A percentile compares a stretch with the other conserved stretches of the same genome.
Conservation (phyloP, 305 asterid species). For the Solanum aculeatissimum region DNA sequence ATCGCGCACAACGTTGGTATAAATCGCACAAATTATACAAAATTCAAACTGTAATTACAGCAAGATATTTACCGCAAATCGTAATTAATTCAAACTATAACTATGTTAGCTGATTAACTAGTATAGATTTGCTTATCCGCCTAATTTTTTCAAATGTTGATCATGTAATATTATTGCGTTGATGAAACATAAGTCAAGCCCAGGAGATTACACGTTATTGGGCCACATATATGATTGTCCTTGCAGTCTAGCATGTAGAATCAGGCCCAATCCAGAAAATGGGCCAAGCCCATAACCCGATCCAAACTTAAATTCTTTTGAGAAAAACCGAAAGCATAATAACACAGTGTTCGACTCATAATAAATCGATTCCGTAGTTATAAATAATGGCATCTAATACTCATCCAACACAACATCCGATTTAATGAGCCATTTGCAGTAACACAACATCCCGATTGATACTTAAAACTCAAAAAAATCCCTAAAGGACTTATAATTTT, state of each 20-base stretch:
- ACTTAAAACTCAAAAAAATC: not conserved
- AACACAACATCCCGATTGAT: not conserved
- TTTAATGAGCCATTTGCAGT: too few species aligned
- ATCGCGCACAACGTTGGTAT: too few species aligned
- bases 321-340: not conserved
- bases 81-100: too few species aligned
- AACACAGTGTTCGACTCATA: not conserved
- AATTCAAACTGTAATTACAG: too few species aligned
- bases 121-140: too few species aligned
- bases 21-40: too few species aligned
- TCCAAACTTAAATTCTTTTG: not conserved
- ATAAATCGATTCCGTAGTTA: not conserved
- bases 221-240: not conserved
- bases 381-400: not conserved
- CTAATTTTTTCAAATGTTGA: too few species aligned
- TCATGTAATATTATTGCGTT: not conserved
- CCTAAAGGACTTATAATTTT: not conserved
- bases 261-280: not conserved
- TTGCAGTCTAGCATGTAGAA: not conserved
- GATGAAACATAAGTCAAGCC: not conserved
- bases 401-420: not conserved
- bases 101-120: too few species aligned
- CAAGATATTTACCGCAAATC: too few species aligned
- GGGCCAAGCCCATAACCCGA: not conserved
- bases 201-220: not conserved